Evolutionary conservation across 1,139 yeast species (phyloP).

Genomic region (Debaryomyces subglobosus): DNA sequence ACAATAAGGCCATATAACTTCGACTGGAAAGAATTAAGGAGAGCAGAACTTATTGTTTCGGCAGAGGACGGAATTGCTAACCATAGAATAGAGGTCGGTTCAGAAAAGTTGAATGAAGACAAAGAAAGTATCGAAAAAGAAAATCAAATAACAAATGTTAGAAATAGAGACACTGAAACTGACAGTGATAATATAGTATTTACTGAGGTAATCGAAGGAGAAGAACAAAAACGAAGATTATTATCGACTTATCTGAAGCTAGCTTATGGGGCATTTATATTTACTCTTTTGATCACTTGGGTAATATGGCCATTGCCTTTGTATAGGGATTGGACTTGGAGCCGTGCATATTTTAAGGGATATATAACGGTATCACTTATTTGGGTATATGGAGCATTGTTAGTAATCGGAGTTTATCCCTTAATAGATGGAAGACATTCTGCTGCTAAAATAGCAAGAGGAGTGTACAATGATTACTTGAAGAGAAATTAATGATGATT

Average conservation of each 20-base stretch:
- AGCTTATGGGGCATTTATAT: conserved; percentile 31
- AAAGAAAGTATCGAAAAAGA: neutral
- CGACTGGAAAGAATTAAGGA: conserved; percentile 34
- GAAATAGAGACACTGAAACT: conserved; percentile 7
- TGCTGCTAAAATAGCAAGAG: conserved; percentile 23
- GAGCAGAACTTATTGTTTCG: conserved; percentile 24
- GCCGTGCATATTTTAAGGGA: conserved; percentile 42
- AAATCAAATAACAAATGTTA: neutral
- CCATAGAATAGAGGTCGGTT: neutral
- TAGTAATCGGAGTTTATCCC: conserved; percentile 42
- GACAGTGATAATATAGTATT: neutral
- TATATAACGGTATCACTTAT: conserved; percentile 42
- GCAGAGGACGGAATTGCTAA: conserved; percentile 1
- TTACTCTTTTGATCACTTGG: conserved; percentile 36
- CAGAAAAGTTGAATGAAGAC: neutral
- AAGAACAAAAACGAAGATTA: conserved; percentile 12
- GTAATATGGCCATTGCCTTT: conserved; percentile 52
- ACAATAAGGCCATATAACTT: conserved; percentile 28
- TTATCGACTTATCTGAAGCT: conserved; percentile 27
- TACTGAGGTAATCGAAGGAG: conserved; percentile 6
- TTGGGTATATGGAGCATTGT: conserved; percentile 37
- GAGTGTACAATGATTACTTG: conserved; percentile 21
- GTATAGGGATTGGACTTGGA: conserved; percentile 47
- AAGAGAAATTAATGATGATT: neutral
- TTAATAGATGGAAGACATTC: conserved; percentile 38